phyloP scores from a whole-genome alignment of 2,329 filamentous ascomycete genomes.

The Grosmannia huntii region DNA sequence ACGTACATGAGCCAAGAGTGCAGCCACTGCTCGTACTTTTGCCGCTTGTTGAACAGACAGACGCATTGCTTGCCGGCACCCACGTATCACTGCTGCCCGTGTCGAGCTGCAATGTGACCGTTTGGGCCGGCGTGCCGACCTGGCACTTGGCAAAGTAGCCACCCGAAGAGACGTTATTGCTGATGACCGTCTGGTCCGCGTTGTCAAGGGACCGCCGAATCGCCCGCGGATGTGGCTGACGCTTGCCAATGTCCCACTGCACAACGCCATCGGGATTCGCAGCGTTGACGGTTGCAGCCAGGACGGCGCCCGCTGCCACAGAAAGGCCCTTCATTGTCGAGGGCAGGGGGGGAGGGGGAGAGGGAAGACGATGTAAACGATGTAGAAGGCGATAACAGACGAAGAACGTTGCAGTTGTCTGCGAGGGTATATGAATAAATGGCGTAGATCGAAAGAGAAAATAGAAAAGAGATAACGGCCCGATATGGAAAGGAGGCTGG shows the following conservation, averaged over 20 bases:
- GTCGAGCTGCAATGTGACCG: slow-evolving; percentile 46
- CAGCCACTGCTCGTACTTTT: slow-evolving; percentile 11
- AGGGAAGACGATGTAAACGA: no score
- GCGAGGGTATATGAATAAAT: no score
- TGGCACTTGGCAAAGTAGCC: slow-evolving; percentile 44
- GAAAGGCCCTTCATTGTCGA: slow-evolving; percentile 15
- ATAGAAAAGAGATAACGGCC: no score
- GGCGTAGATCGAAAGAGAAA: no score
- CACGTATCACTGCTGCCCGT: slow-evolving; percentile 55
- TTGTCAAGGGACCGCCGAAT: slow-evolving; percentile 21
- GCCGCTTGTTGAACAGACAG: slow-evolving; percentile 23
- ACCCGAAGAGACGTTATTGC: slow-evolving; percentile 30
- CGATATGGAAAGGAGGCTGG: no score
- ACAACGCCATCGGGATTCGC: slow-evolving; percentile 21
- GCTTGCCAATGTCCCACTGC: slow-evolving; percentile 34
- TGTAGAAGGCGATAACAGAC: not conserved
- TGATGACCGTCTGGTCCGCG: slow-evolving; percentile 29
- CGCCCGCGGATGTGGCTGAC: slow-evolving; percentile 19
- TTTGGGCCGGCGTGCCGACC: slow-evolving; percentile 45
- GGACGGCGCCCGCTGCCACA: slow-evolving; percentile 12
- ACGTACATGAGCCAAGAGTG: slow-evolving; percentile 15
- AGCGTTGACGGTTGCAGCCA: slow-evolving; percentile 14
- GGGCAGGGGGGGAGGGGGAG: not conserved
- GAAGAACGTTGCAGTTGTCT: not conserved
- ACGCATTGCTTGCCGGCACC: slow-evolving; percentile 31